Conservation (phyloP, 371 early-diverging fungal species). For the Mortierella sp. region DNA sequence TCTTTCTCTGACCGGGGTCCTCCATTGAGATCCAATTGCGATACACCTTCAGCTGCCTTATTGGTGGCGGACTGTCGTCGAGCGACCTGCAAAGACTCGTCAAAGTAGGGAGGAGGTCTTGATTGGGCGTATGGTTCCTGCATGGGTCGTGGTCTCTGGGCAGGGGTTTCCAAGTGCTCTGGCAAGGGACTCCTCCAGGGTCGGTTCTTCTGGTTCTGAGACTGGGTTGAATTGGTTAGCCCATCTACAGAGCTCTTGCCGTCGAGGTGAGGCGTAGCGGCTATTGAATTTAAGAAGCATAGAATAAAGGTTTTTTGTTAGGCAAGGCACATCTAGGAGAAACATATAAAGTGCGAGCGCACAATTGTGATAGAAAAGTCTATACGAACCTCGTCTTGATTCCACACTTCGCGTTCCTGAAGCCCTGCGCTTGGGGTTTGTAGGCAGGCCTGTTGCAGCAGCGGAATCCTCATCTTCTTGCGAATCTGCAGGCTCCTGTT, state of each 20-base stretch:
- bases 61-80: slow-evolving; percentile 21
- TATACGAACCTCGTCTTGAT: slow-evolving; percentile 18
- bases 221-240: not conserved
- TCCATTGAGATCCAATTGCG: slow-evolving; percentile 22
- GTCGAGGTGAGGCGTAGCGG: not conserved
- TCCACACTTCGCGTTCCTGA: slow-evolving; percentile 30
- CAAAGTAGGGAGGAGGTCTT: slow-evolving; percentile 14
- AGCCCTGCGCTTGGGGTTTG: slow-evolving; percentile 31
- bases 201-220: not conserved
- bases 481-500: slow-evolving; percentile 18
- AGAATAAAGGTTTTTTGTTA: not conserved
- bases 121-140: slow-evolving; percentile 12
- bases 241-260: not conserved
- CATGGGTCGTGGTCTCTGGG: not conserved
- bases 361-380: not conserved
- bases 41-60: slow-evolving; percentile 20
- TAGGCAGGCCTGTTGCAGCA: not conserved
- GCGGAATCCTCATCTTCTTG: slow-evolving; percentile 30
- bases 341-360: not conserved
- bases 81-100: not conserved
- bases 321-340: not conserved
- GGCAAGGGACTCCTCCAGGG: slow-evolving; percentile 12
- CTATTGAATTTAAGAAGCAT: not conserved
- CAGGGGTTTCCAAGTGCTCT: slow-evolving; percentile 11
- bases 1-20: slow-evolving; percentile 9